Evolutionary conservation across 1,284 basidiomycete genomes (phyloP).

Genomic region (Moesziomyces globuligerus): DNA sequence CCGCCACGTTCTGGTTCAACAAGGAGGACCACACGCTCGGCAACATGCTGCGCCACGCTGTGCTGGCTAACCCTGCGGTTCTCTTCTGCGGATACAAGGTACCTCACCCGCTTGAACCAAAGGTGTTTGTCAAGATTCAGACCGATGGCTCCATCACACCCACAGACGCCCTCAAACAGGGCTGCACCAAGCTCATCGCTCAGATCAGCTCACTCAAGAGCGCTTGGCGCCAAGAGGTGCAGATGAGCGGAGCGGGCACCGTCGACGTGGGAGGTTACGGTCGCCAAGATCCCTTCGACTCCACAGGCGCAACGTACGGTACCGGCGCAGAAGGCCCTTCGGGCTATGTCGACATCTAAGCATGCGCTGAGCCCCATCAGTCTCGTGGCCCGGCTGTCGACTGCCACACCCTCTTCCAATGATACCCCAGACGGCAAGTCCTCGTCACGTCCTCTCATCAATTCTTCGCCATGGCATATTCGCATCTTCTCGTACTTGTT

Average conservation of each 20-base stretch:
- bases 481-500: slow-evolving; percentile 3
- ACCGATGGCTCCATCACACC: slow-evolving; percentile 89
- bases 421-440: slow-evolving; percentile 24
- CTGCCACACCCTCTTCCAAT: neutral
- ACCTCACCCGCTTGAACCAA: slow-evolving; percentile 92
- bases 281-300: slow-evolving; percentile 32
- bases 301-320: slow-evolving; percentile 30
- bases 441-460: neutral
- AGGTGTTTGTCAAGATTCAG: slow-evolving; percentile 93
- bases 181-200: slow-evolving; percentile 83
- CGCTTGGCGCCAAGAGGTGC: slow-evolving; percentile 70
- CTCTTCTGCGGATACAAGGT: slow-evolving; percentile 98
- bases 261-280: slow-evolving; percentile 41
- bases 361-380: no score
- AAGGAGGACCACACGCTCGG: slow-evolving; percentile 98
- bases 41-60: slow-evolving; percentile 86
- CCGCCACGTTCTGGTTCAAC: slow-evolving; percentile 89
- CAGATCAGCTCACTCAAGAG: slow-evolving; percentile 73
- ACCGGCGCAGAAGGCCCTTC: slow-evolving; percentile 23
- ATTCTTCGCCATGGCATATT: neutral
- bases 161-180: slow-evolving; percentile 82
- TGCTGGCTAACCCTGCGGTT: slow-evolving; percentile 61
- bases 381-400: neutral
- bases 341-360: slow-evolving; percentile 53
- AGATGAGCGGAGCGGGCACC: slow-evolving; percentile 58